Evolutionary conservation across 2,329 filamentous ascomycete species (phyloP), one percentile per base, ranked within the genome.

Genomic region (Arthrobotrys sinensis): DNA sequence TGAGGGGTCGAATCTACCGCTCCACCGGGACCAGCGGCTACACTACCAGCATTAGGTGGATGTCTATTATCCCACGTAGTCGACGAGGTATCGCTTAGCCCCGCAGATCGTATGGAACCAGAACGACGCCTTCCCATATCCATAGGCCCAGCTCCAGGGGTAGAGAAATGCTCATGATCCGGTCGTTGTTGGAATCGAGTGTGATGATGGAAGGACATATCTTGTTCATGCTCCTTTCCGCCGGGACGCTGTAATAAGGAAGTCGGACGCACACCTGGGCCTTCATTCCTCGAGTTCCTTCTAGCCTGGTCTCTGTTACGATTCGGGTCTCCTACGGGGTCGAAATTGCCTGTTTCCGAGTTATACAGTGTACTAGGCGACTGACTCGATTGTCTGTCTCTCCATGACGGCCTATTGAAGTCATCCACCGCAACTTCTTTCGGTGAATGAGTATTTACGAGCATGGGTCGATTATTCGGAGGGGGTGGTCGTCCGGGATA

Each of bases 291-390:
- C 36, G 75, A 78, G 14, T 68, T 72, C 36, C 75, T 67, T 45
- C 75, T 67, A 38, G 32, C 67, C 28, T 62, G 67, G 6, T 78
- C 75, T 16, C 75, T 45, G 19, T 68, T 67, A 36, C 63, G 75
- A 14, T 46, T 55, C n/a, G 62, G 52, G 11, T 72, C 75, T 72
- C 67, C 67, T 21, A 78, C 62, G 36, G 62, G 67, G 11, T 78
- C 75, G 14, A 78, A 78, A 52, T 68, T 63, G 7, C 75, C 75
- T 19, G 75, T 78, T 55, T 78, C 75, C 28, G 75, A 78, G 53
- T 78, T 78, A 45, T 63, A 78, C 34, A 78, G 67, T 11, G 75
- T 67, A 45, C 46, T 78, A 19, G 75, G 62, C 19, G 75, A 78
- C 40, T 78, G 75, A 43, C 62, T 66, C 4, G 67, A 57, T 28